Base-by-base conservation (phyloP, 1,284 basidiomycete genomes). In the Hymenochaete sp. region DNA sequence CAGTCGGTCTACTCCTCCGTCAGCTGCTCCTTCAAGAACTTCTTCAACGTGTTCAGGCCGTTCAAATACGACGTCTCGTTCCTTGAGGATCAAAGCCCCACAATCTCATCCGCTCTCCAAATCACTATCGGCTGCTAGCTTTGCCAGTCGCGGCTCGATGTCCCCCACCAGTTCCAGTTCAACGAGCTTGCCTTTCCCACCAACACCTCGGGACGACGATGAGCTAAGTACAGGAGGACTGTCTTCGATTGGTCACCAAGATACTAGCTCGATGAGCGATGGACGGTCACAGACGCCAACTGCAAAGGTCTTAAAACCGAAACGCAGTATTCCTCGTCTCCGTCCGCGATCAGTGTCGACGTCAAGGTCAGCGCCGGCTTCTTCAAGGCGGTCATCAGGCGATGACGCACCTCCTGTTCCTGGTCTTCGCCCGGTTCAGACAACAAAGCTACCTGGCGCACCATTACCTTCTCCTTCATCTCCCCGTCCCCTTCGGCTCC, bases 401-500 rank as follows among this genome's bases (percentile, higher is more conserved):
- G 44, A 29, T 14, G 42, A 14, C 32, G 31, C 44, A 18, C 35
- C 18, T 14, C 21, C 38, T 4, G 37, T 35, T 16, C 31, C 9
- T 42, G 8, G 3, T 24, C 16, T 11, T 9, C 31, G 38, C 24
- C 26, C 18, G 19, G 18, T 33, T 22, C 28, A 16, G 19, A 27
- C 28, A n/a, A n/a, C n/a, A n/a, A n/a, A n/a, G n/a, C n/a, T n/a
- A n/a, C n/a, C n/a, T n/a, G n/a, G n/a, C 13, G 9, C 28, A 14
- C 14, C 14, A 31, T 31, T 14, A 31, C 14, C 32, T 6, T 35
- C 32, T 3, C 19, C 25, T 16, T 22, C 48, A 2, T 47, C 40
- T 21, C 56, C 49, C 22, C 51, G 35, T 37, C 52, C 25, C 8
- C 53, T 29, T 21, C 53, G 48, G 42, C 55, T 52, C 10, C 43